These are phyloP conservation scores for Penicillium silybi DNA, from an alignment of 495 filamentous ascomycete genomes.

Conservation along the genomic window DNA sequence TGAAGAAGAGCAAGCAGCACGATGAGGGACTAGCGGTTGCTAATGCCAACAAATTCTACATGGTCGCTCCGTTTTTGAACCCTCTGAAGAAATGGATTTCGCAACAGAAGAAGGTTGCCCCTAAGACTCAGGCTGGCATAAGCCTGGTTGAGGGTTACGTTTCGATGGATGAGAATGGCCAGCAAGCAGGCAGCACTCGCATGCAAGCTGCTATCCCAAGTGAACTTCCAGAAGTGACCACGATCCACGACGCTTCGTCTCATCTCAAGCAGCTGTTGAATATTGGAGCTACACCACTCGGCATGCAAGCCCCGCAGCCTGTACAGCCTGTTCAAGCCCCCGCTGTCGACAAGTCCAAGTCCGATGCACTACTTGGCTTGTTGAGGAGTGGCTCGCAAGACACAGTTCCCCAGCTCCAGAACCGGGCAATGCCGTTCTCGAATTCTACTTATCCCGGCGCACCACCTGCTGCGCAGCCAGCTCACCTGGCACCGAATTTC, in stretches of 20 bases:
- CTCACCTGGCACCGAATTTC: conserved; percentile 38
- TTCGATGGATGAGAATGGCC: conserved; percentile 35
- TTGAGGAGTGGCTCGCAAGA: conserved; percentile 47
- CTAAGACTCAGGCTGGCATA: conserved; percentile 22
- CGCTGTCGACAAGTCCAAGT: conserved; percentile 32
- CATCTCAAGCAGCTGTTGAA: conserved; percentile 63
- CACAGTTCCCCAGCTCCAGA: conserved; percentile 22
- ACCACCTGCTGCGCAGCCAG: conserved; percentile 37
- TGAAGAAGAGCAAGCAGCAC: conserved; percentile 61
- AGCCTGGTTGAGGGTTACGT: conserved; percentile 31
- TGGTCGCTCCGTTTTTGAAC: conserved; percentile 90
- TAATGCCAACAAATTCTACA: conserved; percentile 88
- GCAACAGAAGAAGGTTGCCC: conserved; percentile 69
- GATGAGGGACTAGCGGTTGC: conserved; percentile 49
- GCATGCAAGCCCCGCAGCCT: conserved; percentile 7
- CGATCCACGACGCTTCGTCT: conserved; percentile 48
- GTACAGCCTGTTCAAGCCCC: conserved; percentile 5
- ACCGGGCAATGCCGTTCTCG: conserved; percentile 39
- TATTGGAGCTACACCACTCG: conserved; percentile 41
- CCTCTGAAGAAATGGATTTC: conserved; percentile 88
- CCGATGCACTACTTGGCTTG: conserved; percentile 56
- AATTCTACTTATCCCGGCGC: conserved; percentile 14
- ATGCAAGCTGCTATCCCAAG: conserved; percentile 22
- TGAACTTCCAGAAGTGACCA: conserved; percentile 39
- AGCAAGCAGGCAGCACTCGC: conserved; percentile 11